Base-by-base conservation (phyloP, 805 yeast genomes). In the Metschnikowia hibisci region DNA sequence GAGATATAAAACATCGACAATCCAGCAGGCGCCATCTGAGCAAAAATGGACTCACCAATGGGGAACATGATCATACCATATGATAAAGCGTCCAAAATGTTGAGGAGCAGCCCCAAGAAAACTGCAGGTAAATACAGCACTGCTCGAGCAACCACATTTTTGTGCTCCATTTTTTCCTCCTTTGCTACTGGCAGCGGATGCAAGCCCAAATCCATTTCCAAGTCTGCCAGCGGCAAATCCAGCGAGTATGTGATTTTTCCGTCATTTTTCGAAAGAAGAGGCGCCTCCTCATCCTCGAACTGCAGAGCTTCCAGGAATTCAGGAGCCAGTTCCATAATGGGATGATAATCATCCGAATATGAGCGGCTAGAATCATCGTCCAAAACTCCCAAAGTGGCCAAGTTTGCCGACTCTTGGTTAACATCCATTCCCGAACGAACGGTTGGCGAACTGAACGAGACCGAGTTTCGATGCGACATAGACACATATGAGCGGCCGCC, bases 51-150 rank as follows among this genome's bases (percentile, higher is more conserved):
- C 49, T 84, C 89, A 30, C 95, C 84, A 28, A 90, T 76, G 0
- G 99, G 99, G 66, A 93, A 93, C 71, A 93, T 80, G 59, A 93
- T 93, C 97, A 93, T 90, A 38, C 99, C 99, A 61, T 93, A 93
- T 0, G 96, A 87, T 38, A 93, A 72, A 0, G 95, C 99, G 62
- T 93, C 99, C 38, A 93, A 74, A 34, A 93, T 84, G 60, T 93
- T 93, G 34, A 93, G 70, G 34, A 93, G 65, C 0, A 88, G 70
- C 1, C 99, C 99, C 32, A 93, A 65, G 31, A 89, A 76, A 4
- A 90, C 96, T 0, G 96, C 83, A 0, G 99, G 98, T 3, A 80
- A 41, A 54, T 74, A 80, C 9, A 64, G 50, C 3, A 74, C 48
- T 1, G 84, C 82, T 45, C 62, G 65, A 1, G 62, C 42, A 11